phyloP scores from a whole-genome alignment of 495 filamentous ascomycete species.

The Emericellopsis terricola region DNA sequence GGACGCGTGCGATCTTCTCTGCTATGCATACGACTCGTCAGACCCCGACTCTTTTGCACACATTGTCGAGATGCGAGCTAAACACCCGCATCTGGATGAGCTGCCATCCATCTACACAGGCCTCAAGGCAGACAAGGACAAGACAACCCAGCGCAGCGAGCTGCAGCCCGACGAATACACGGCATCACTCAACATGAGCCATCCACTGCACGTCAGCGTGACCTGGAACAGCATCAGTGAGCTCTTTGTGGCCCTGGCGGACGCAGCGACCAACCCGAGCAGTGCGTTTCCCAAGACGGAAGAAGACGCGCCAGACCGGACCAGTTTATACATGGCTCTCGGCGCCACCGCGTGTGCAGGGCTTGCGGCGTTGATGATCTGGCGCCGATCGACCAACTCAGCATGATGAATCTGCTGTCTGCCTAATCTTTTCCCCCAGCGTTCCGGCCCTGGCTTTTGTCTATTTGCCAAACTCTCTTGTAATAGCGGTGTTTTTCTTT shows the following conservation, averaged over 20 bases:
- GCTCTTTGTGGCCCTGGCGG: conserved; percentile 70
- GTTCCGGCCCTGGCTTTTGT: no score
- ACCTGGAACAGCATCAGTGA: conserved; percentile 84
- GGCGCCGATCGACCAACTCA: conserved; percentile 29
- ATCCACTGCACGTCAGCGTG: conserved; percentile 84
- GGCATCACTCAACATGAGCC: conserved; percentile 53
- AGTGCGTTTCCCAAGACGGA: conserved; percentile 75
- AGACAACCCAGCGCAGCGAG: conserved; percentile 81
- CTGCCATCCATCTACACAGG: conserved; percentile 76
- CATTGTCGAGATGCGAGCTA: conserved; percentile 59
- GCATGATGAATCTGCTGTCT: not conserved
- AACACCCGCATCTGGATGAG: conserved; percentile 67
- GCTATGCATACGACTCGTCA: conserved; percentile 91
- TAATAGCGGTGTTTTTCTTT: no score
- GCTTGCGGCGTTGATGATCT: conserved; percentile 62
- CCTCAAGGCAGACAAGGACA: conserved; percentile 84
- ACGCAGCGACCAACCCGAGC: conserved; percentile 77
- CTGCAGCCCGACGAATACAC: conserved; percentile 89
- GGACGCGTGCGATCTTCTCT: conserved; percentile 84
- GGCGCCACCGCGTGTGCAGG: conserved; percentile 66
- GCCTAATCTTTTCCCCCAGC: no score
- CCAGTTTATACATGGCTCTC: conserved; percentile 68
- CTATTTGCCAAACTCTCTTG: no score
- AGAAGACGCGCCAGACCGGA: conserved; percentile 64
- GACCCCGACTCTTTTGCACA: conserved; percentile 90